Evolutionary conservation across 225 moss, liverwort and hornwort genomes (phyloP), one percentile per base, ranked within the genome.

Genomic region (Lunularia cruciata): DNA sequence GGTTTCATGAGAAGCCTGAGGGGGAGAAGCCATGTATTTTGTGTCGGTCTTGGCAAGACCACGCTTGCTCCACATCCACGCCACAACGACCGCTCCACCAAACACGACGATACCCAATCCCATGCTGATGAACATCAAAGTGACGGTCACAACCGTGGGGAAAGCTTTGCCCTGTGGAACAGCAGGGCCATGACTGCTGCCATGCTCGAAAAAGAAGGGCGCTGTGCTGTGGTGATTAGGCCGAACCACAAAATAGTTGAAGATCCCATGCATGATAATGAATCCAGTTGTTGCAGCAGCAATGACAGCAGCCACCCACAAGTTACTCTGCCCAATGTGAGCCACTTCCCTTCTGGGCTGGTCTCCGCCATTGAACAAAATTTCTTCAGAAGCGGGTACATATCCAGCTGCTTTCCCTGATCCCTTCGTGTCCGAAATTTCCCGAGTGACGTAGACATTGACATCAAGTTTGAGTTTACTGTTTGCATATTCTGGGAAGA

Each of bases 231-330:
- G 38, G 70, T 76, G 63, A 73, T 78, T 78, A 0, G 78, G 71
- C 49, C 64, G 73, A 47, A 74, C 70, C 23, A 85, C 73, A 4
- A 71, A 82, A 20, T 74, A 63, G 25, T 83, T 83, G 19, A 81
- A 57, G 20, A 81, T 27, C 1, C 77, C 74, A 12, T 81, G 72
- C 58, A 71, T 64, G 52, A 81, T 51, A 33, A 77, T 75, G 19
- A 86, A 79, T 31, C 85, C 85, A 4, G 64, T 77, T 49, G 76
- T 70, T 0, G 86, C 75, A 15, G 46, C 74, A 19, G 76, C 45
- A 0, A 81, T 74, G 5, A 86, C 76, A 10, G 69, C 74, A 35
- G 83, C 65, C 64, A 75, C 71, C 84, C 86, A 84, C 68, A 86
- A 39, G 42, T 84, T 86, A 27, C 16, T 58, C 27, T 83, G 63